Evolutionary conservation across 306 rosid species (phyloP).

Genomic region (Vachellia collinsii): DNA sequence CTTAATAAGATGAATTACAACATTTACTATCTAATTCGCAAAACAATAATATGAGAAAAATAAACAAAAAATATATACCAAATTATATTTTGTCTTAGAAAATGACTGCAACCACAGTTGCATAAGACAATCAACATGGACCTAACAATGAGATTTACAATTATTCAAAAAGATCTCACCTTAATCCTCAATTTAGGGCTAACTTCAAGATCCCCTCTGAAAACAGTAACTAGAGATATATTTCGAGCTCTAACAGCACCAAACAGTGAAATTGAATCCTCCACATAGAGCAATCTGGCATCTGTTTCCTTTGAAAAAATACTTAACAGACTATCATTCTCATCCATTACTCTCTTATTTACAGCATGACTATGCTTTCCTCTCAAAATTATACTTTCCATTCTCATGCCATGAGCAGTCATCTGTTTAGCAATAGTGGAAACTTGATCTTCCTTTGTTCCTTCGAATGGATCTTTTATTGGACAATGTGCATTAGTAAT

Average conservation of each 20-base stretch:
- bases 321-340: conserved; percentile 67
- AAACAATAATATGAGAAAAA: neutral
- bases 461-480: conserved; percentile 70
- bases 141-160: conserved; percentile 30
- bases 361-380: conserved; percentile 56
- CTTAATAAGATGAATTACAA: neutral
- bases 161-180: conserved; percentile 52
- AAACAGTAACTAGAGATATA: conserved; percentile 69
- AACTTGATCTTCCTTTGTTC: conserved; percentile 87
- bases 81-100: neutral
- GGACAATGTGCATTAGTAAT: conserved; percentile 80
- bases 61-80: neutral
- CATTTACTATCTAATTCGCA: conserved; percentile 3
- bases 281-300: conserved; percentile 68
- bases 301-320: conserved; percentile 74
- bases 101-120: conserved; percentile 1
- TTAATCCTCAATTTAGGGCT: conserved; percentile 71
- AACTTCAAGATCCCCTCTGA: conserved; percentile 85
- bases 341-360: conserved; percentile 58
- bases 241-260: conserved; percentile 84
- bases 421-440: conserved; percentile 70
- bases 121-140: conserved; percentile 16
- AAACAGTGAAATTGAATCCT: conserved; percentile 66
- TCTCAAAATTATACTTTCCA: conserved; percentile 82
- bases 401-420: conserved; percentile 73